Conservation (phyloP, 192 early-diverging fungal species). For the Podila verticillata region DNA sequence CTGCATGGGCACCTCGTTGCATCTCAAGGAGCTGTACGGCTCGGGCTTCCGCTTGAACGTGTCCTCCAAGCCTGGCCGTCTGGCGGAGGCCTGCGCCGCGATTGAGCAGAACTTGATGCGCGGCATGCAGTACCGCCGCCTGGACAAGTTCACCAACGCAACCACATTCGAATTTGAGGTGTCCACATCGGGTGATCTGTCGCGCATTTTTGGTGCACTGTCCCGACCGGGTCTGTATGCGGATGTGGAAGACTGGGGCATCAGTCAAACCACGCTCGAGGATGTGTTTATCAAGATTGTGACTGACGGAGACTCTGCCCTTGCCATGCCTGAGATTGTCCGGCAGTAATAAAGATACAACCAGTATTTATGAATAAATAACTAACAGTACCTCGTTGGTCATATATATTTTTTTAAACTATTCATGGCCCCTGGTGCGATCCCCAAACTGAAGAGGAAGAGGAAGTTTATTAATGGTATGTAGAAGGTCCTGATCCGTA, state of each 20-base stretch:
- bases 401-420: not conserved
- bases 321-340: conserved; percentile 32
- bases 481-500: too few relatives aligned
- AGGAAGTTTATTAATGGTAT: too few relatives aligned
- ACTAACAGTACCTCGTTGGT: not conserved
- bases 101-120: conserved; percentile 15
- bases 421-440: too few relatives aligned
- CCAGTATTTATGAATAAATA: not conserved
- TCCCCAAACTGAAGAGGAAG: too few relatives aligned
- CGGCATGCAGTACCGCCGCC: conserved; percentile 16
- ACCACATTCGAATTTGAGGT: conserved; percentile 55
- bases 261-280: conserved; percentile 72
- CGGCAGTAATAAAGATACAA: too few relatives aligned
- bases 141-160: conserved; percentile 49
- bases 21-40: conserved; percentile 65
- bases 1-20: conserved; percentile 60
- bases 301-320: conserved; percentile 38
- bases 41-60: conserved; percentile 64
- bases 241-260: conserved; percentile 74
- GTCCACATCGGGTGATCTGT: conserved; percentile 55
- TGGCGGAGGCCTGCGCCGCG: conserved; percentile 23
- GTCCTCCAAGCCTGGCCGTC: conserved; percentile 4
- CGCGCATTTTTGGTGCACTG: conserved; percentile 63
- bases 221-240: conserved; percentile 52
- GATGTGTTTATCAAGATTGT: conserved; percentile 71